Evolutionary conservation across 306 rosid genomes (phyloP).

Genomic region (Betula pendula): DNA sequence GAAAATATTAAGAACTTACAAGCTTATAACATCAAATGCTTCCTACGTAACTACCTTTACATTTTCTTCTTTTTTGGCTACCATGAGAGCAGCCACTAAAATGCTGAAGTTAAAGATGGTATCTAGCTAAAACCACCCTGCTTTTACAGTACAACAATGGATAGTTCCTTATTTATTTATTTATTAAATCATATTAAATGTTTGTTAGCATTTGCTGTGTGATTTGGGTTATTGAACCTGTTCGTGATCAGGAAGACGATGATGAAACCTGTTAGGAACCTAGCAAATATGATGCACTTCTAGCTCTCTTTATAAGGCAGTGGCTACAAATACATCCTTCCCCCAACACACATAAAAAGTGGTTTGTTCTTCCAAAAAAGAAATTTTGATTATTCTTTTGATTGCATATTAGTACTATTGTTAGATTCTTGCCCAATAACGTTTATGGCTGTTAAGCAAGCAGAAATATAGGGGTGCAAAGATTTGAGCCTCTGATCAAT

Average conservation of each 20-base stretch:
- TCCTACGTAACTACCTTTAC: background rate
- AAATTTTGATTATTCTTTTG: background rate
- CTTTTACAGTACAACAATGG: background rate
- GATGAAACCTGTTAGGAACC: background rate
- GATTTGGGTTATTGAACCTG: background rate
- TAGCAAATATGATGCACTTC: background rate
- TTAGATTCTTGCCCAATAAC: background rate
- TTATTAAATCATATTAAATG: no score
- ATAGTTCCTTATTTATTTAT: background rate
- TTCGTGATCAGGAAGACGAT: background rate
- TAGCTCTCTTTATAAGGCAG: background rate
- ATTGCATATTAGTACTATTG: background rate
- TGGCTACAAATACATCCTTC: no score
- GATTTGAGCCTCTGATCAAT: conserved; percentile 2
- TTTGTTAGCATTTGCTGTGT: no score
- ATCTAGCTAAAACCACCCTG: background rate
- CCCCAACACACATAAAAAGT: no score
- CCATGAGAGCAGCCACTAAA: background rate
- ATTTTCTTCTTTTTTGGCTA: background rate
- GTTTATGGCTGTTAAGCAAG: conserved; percentile 5
- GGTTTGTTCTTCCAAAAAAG: background rate
- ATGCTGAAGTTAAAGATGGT: background rate
- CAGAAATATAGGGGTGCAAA: background rate
- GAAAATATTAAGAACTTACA: background rate
- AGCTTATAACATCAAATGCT: no score